Evolutionary conservation across 2,329 filamentous ascomycete genomes (phyloP), one percentile per base, ranked within the genome.

Genomic region (Talaromyces rugulosus): DNA sequence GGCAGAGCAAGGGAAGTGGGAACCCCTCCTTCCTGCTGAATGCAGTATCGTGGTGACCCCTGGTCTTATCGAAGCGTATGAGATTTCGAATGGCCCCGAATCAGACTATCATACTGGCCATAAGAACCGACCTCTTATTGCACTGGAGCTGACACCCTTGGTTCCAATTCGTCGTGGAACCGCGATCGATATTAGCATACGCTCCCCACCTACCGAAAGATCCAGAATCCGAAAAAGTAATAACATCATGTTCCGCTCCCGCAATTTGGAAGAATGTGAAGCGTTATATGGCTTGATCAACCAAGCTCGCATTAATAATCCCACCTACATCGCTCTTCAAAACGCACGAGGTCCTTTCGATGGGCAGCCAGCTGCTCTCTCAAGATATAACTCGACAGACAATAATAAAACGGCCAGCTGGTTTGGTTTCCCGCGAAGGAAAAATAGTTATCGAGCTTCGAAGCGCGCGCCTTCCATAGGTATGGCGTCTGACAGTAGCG

Each of bases 121-220:
- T 31, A 68, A 66, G 42, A 63, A 58, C 42, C 78, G 80, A 61
- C 86, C 85, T 34, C 76, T 88, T 34, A 76, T 88, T 63, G 90
- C 89, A 5, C 85, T 97, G 36, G 92, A 96, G 71, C 85, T 99
- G 50, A 98, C 94, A 0, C 95, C 95, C 0, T 81, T 96, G 42
- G 94, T 98, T 7, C 89, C 93, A 67, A 87, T 98, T 64, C 87
- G 94, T 65, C 89, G 94, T 70, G 95, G 93, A 69, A 99, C 92
- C 27, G 91, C 90, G 3, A 85, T 99, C 34, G 95, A 99, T 73
- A 91, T 99, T 59, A 95, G 96, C 66, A 91, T 99, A 66, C 89
- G 92, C 56, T 97, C 94, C 6, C 91, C 91, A 1, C 89, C 93
- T 30, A 89, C 90, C 6, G 73, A 82, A 36, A 86, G 90, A 65